Evolutionary conservation across 2,329 filamentous ascomycete species (phyloP), one percentile per base, ranked within the genome.

Genomic region (Verticillium nonalfalfae): DNA sequence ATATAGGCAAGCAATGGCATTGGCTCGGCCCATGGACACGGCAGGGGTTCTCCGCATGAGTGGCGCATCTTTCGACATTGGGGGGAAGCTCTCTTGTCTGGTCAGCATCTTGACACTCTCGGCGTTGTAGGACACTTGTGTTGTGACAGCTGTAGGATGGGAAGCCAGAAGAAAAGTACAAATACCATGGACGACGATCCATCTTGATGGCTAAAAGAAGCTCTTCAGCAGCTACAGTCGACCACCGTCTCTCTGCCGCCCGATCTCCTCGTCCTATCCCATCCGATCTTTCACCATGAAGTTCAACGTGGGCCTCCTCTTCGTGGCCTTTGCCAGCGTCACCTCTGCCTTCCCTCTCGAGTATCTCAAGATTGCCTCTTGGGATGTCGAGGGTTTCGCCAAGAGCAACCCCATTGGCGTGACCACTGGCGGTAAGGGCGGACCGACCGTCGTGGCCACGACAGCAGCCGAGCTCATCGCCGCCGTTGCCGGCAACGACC

Each of bases 361-460:
- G 61, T 45, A 57, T 56, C 67, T 71, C 15, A 69, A 71, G 5
- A 60, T 67, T 2, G 62, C 57, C 13, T 62, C 64, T 1, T 68
- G 69, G 67, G 63, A 70, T 35, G 63, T 71, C 7, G 70, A 66
- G 40, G 64, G 56, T 10, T 65, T 61, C 0, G 67, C 68, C 6
- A 66, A 73, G 63, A 63, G 74, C 50, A 76, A 76, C 60, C 74
- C 75, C 0, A 66, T 76, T 35, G 75, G 74, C 3, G 59, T 64
- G 3, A 78, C 76, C 2, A 78, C 74, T 0, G 75, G 76, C 6
- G 76, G 76, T 13, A 67, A 70, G 38, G 75, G 79, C 5, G 85
- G 74, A 57, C 79, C 79, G 10, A 83, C 78, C 0, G 77, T 81
- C 7, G 78, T 77, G 1, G 74, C 78, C 34, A 78, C 68, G 11